Evolutionary conservation across 805 yeast genomes (phyloP).

Genomic region (Sugiyamaella boreocaroliniensis): DNA sequence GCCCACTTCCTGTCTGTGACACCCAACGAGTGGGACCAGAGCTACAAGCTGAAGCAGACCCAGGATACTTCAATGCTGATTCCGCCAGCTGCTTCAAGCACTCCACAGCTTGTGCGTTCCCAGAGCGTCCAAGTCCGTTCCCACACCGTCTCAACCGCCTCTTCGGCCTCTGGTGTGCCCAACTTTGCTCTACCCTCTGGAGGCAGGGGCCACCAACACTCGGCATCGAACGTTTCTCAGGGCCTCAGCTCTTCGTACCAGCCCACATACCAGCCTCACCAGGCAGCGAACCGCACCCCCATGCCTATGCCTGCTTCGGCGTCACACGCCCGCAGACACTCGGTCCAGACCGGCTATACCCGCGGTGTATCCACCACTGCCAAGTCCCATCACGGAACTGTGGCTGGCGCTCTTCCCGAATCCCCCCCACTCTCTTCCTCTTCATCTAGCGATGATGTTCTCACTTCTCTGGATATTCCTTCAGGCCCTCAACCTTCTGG

Average conservation of each 20-base stretch:
- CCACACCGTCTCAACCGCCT: background rate
- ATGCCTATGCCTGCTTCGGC: constrained; percentile 5
- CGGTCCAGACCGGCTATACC: constrained; percentile 21
- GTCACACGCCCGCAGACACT: constrained; percentile 17
- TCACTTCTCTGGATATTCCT: constrained; percentile 20
- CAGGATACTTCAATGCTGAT: background rate
- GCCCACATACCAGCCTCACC: background rate
- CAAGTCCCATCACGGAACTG: constrained; percentile 3
- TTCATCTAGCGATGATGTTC: constrained; percentile 16
- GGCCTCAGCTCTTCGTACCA: background rate
- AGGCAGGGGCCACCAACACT: background rate
- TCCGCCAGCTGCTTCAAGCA: constrained; percentile 4
- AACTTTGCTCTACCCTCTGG: background rate
- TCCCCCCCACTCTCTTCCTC: constrained; percentile 6
- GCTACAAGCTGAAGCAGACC: constrained; percentile 11
- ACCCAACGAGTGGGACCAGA: constrained; percentile 84
- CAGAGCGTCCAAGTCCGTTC: constrained; percentile 23
- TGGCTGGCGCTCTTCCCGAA: background rate
- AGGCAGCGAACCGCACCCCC: background rate
- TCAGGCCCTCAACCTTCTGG: constrained; percentile 5
- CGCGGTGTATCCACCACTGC: constrained; percentile 13
- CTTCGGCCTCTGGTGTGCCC: background rate
- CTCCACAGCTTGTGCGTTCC: constrained; percentile 17
- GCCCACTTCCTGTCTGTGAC: constrained; percentile 73
- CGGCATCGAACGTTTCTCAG: background rate